Conservation (phyloP, 2,329 filamentous ascomycete genomes). For the Nothophaeocryptopus gaeumannii region DNA sequence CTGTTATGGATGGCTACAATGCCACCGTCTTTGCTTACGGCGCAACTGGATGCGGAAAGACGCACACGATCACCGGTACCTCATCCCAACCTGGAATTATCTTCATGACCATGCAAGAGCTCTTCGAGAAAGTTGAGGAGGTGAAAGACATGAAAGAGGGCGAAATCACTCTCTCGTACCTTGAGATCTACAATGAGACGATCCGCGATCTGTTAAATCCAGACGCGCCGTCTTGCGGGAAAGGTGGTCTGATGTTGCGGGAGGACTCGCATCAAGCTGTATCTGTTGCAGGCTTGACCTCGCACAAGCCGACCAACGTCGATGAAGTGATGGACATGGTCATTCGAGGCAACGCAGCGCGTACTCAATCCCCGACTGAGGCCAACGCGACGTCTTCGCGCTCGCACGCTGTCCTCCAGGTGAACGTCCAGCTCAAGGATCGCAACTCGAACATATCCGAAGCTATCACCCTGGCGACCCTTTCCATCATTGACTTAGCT, state of each 20-base stretch:
- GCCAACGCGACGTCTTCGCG: slow-evolving; percentile 96
- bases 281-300: slow-evolving; percentile 84
- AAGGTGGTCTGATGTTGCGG: slow-evolving; percentile 81
- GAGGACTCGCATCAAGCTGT: slow-evolving; percentile 94
- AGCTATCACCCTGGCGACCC: slow-evolving; percentile 94
- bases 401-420: slow-evolving; percentile 94
- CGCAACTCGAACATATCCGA: slow-evolving; percentile 89
- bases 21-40: slow-evolving; percentile 98
- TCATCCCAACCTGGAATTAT: slow-evolving; percentile 93
- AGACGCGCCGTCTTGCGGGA: slow-evolving; percentile 66
- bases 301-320: slow-evolving; percentile 85
- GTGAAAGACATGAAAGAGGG: slow-evolving; percentile 80
- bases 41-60: slow-evolving; percentile 96
- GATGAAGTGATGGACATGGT: slow-evolving; percentile 99
- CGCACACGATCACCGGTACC: slow-evolving; percentile 90
- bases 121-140: slow-evolving; percentile 94
- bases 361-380: slow-evolving; percentile 94
- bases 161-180: slow-evolving; percentile 87
- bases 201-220: slow-evolving; percentile 93
- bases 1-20: slow-evolving; percentile 95
- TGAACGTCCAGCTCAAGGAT: slow-evolving; percentile 93
- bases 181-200: slow-evolving; percentile 99
- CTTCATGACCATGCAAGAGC: slow-evolving; percentile 97
- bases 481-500: slow-evolving; percentile 96
- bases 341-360: slow-evolving; percentile 86